Base-by-base conservation (phyloP, 1,284 basidiomycete genomes). In the Tilletia caries region DNA sequence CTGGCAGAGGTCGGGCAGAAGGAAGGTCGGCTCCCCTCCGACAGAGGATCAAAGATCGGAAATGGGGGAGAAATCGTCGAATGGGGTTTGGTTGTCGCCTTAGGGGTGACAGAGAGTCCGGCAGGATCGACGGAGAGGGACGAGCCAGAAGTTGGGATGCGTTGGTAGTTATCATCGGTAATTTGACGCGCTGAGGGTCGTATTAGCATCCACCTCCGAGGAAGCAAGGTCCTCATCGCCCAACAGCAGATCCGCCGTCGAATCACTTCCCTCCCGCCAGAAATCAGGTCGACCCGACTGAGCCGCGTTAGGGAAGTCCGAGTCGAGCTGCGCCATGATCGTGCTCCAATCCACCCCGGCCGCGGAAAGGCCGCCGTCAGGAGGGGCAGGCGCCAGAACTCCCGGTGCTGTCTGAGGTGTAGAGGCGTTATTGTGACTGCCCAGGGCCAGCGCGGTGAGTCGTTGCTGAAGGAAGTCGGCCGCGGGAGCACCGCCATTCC, bases 291-390 rank as follows among this genome's bases (percentile, higher is more conserved):
- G 27, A 20, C 32, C 32, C 29, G 29, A n/a, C 6, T 27, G 8
- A 18, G 33, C 58, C 29, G 58, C 12, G 32, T 20, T 20, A 13
- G 58, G 33, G 18, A 34, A 34, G 32, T 34, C 27, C 29, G 27
- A 29, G 58, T 62, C 58, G 32, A 62, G 32, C 18, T 62, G 58
- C 13, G 58, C 58, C 27, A 62, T 62, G 29, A 62, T 62, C 12
- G 29, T 34, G 3, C 8, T n/a, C 58, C 58, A 62, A 62, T 62
- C 58, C 32, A 37, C 58, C 27, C 10, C 37, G 15, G 37, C 37
- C 15, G 37, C 37, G 10, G 37, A n/a, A n/a, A n/a, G 37, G 37
- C 15, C 15, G 1, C 37, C 37, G 15, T 41, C 37, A 2, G 37
- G 37, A 41, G 37, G 37, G 15, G 37, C 37, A 41, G 37, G 37